A percentile compares a stretch with the other conserved stretches of the same genome.
Conservation (phyloP, 129 eudicot genomes). For the Flaveria brownii region DNA sequence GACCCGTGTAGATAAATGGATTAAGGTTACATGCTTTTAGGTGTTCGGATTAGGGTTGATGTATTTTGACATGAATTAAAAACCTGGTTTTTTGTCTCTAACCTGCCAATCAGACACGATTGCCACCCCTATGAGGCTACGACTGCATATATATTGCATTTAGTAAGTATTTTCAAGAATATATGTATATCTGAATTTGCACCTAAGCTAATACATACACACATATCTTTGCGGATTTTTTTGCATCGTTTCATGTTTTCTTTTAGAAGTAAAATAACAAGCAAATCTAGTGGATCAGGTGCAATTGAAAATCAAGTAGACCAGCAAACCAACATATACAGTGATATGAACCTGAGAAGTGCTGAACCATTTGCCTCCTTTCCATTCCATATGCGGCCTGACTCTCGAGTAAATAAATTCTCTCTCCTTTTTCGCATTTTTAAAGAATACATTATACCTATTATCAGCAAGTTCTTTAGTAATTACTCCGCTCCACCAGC, state of each 20-base stretch:
- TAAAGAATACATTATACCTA: conserved; percentile 67
- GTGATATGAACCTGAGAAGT: conserved; percentile 57
- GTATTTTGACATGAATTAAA: neutral
- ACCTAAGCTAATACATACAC: neutral
- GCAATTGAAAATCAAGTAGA: conserved; percentile 11
- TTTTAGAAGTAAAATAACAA: neutral
- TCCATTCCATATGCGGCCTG: conserved; percentile 86
- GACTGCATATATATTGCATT: neutral
- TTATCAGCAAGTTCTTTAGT: conserved; percentile 72
- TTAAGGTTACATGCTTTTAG: neutral
- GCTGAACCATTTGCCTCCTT: conserved; percentile 81
- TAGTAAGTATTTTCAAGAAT: neutral
- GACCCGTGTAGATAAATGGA: neutral
- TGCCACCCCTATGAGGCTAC: neutral
- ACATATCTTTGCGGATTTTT: neutral
- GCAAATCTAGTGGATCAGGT: neutral
- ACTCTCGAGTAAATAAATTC: conserved; percentile 48
- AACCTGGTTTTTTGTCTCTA: neutral
- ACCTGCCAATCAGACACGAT: neutral
- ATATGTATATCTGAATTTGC: neutral
- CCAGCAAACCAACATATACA: neutral
- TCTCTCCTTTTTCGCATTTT: conserved; percentile 48
- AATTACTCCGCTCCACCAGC: conserved; percentile 83
- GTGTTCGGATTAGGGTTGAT: neutral
- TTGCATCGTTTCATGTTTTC: neutral